Evolutionary conservation across 352 stramenopile genomes (phyloP).

Genomic region (Aphanomyces invadans): DNA sequence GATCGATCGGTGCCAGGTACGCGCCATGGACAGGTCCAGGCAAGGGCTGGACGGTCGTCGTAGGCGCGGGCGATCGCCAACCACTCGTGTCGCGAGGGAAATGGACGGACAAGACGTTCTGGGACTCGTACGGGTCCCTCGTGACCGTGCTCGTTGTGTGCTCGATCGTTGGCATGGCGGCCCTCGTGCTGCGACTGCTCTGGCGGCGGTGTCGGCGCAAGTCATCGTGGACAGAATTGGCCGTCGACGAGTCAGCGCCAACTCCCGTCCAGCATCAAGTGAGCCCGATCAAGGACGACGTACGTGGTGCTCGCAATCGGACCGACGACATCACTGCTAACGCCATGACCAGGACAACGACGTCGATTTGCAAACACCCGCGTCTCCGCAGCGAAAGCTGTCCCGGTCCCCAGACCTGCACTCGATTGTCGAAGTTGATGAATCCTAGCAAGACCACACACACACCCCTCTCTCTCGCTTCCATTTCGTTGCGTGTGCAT

Average conservation of each 20-base stretch:
- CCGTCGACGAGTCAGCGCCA: neutral
- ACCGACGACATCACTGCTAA: too few species aligned
- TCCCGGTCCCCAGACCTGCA: constrained; percentile 20
- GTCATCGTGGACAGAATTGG: constrained; percentile 4
- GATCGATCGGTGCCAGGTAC: constrained; percentile 3
- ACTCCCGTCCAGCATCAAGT: neutral
- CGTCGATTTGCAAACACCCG: constrained; percentile 1
- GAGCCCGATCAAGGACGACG: neutral
- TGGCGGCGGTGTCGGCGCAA: neutral
- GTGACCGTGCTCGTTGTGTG: neutral
- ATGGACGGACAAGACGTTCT: constrained; percentile 13
- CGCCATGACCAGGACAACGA: too few species aligned
- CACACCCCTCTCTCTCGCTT: too few species aligned
- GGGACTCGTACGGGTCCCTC: constrained; percentile 7
- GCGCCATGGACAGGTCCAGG: too few species aligned
- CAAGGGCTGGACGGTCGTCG: too few species aligned
- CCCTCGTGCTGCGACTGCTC: neutral
- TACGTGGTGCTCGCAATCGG: neutral
- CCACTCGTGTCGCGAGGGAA: neutral
- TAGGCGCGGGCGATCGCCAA: too few species aligned
- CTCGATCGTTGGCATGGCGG: neutral
- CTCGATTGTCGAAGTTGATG: constrained; percentile 4
- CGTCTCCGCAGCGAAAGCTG: constrained; percentile 4
- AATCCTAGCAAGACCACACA: neutral
- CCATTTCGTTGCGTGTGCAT: too few species aligned